Conservation (phyloP, 2,329 filamentous ascomycete species). For the Epichloe gansuensis region DNA sequence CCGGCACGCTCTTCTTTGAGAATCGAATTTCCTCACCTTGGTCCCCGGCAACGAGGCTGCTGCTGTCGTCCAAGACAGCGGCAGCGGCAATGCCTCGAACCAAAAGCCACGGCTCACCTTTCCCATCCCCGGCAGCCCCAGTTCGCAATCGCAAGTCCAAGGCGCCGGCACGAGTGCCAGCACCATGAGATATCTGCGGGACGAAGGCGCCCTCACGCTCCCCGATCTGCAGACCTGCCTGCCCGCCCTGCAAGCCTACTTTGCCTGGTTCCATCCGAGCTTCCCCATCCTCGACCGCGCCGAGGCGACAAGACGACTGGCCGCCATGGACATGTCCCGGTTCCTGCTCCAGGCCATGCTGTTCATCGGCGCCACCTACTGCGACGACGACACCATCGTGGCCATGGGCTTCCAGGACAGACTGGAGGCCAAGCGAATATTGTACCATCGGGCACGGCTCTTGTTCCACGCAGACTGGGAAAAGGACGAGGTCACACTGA, state of each 20-base stretch:
- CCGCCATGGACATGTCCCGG: constrained; percentile 30
- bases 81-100: background rate
- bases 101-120: constrained; percentile 18
- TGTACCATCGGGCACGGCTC: constrained; percentile 37
- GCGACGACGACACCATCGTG: constrained; percentile 31
- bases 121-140: constrained; percentile 17
- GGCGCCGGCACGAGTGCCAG: constrained; percentile 30
- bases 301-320: constrained; percentile 27
- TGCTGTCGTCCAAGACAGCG: background rate
- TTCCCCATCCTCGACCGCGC: constrained; percentile 41
- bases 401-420: constrained; percentile 35
- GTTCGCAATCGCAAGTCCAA: constrained; percentile 10
- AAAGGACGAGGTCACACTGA: constrained; percentile 34
- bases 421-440: constrained; percentile 35
- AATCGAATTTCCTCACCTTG: constrained; percentile 27
- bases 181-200: constrained; percentile 35
- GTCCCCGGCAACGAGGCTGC: constrained; percentile 15
- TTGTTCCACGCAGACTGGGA: constrained; percentile 43
- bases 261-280: constrained; percentile 43
- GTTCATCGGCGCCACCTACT: constrained; percentile 42
- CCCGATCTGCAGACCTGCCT: constrained; percentile 30
- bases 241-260: constrained; percentile 37
- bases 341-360: constrained; percentile 41
- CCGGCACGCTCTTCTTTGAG: constrained; percentile 23
- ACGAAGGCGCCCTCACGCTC: constrained; percentile 31